Conservation (phyloP, 2,329 filamentous ascomycete species). For the Hirsutella thompsonii region DNA sequence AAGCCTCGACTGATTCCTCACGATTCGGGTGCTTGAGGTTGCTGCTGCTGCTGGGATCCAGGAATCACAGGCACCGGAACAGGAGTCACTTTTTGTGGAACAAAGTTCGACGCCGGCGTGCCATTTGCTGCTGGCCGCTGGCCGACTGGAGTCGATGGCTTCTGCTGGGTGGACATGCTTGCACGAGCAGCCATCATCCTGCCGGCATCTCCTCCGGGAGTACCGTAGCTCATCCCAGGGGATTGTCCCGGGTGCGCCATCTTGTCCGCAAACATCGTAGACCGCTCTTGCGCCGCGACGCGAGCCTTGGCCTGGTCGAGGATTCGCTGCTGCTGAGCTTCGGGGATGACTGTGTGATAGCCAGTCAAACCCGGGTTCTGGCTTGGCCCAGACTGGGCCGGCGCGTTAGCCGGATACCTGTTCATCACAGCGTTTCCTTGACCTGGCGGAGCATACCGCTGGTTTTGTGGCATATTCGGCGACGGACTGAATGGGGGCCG, state of each 20-base stretch:
- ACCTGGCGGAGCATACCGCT: conserved; percentile 18
- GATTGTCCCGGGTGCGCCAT: conserved; percentile 31
- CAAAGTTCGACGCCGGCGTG: conserved; percentile 14
- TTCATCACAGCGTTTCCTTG: conserved; percentile 18
- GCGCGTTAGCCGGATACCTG: conserved; percentile 19
- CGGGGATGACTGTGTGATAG: conserved; percentile 35
- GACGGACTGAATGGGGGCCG: conserved; percentile 25
- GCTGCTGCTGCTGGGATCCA: conserved; percentile 14
- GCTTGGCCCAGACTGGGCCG: conserved; percentile 14
- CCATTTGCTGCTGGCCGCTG: conserved; percentile 20
- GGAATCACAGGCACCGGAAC: conserved; percentile 30
- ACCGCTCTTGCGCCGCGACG: conserved; percentile 30
- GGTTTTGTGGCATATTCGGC: conserved; percentile 19
- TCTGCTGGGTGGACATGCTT: conserved; percentile 20
- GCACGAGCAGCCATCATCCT: conserved; percentile 21
- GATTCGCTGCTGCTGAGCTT: conserved; percentile 35
- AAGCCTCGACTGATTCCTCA: too few relatives aligned
- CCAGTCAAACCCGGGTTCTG: conserved; percentile 27
- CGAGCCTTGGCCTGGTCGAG: conserved; percentile 37
- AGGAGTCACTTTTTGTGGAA: conserved; percentile 28
- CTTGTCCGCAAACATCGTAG: conserved; percentile 26
- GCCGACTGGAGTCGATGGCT: conserved; percentile 22
- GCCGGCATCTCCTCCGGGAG: conserved; percentile 16
- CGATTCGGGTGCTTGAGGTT: conserved; percentile 1
- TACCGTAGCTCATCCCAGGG: conserved; percentile 23